These are phyloP conservation scores for Stachybotrys elegans DNA, from an alignment of 2,329 filamentous ascomycete genomes.

Conservation along the genomic window DNA sequence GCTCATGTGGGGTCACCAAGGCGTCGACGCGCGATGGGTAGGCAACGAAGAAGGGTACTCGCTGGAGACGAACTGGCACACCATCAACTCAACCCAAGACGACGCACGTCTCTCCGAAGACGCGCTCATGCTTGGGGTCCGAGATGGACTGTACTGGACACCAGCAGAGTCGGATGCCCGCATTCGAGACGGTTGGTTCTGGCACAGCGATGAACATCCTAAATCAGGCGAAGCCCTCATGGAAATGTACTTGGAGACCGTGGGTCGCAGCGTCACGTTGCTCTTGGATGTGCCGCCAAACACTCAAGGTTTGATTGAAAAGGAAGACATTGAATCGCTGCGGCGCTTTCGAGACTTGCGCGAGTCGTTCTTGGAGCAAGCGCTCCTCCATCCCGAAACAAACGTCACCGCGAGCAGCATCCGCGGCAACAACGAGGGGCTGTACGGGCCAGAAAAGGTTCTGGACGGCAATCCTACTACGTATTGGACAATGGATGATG, in stretches of 20 bases:
- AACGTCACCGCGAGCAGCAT: slow-evolving; percentile 14
- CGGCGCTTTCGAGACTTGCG: slow-evolving; percentile 8
- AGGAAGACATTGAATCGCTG: not conserved
- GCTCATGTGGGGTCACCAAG: slow-evolving; percentile 25
- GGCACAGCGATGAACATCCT: slow-evolving; percentile 16
- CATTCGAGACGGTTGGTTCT: slow-evolving; percentile 22
- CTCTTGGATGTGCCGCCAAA: slow-evolving; percentile 1
- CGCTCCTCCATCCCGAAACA: slow-evolving; percentile 9
- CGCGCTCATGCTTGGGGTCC: slow-evolving; percentile 5
- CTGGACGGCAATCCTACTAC: slow-evolving; percentile 15
- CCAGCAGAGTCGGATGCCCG: slow-evolving; percentile 22
- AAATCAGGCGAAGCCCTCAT: slow-evolving; percentile 17
- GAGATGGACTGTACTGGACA: slow-evolving; percentile 20
- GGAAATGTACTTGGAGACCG: slow-evolving; percentile 20
- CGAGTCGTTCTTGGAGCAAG: slow-evolving; percentile 14
- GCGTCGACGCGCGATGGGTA: slow-evolving; percentile 24
- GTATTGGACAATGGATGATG: slow-evolving; percentile 19
- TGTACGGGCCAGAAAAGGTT: slow-evolving; percentile 15
- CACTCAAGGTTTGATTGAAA: not conserved
- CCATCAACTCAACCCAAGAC: slow-evolving; percentile 22
- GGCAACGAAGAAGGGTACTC: slow-evolving; percentile 23
- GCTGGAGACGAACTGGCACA: slow-evolving; percentile 21
- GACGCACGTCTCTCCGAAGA: slow-evolving; percentile 16
- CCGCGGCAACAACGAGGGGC: slow-evolving; percentile 10
- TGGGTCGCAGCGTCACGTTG: slow-evolving; percentile 17